Base-by-base conservation (phyloP, 192 early-diverging fungal genomes). In the Coemansia sp. region DNA sequence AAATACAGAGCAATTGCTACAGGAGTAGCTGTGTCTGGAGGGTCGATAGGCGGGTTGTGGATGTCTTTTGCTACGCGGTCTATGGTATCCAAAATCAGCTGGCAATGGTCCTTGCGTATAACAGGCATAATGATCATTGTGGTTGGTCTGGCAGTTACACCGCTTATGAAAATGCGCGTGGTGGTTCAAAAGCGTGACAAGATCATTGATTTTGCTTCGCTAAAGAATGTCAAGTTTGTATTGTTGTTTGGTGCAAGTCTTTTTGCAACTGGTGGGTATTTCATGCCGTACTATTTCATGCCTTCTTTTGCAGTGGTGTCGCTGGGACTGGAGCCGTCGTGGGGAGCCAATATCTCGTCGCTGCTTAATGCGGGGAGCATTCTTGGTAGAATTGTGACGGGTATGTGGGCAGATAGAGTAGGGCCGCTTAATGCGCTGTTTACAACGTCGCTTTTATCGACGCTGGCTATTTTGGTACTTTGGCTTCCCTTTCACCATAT, bases 11-110 rank as follows among this genome's bases (percentile, higher is more conserved):
- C 83, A 0, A 34, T 89, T n/a, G 91, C 88, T 1, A 78, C 83
- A 11, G 90, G 90, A 3, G 43, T 88, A 24, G 85, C 85, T 11
- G 72, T 86, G 24, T 67, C 87, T 11, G 91, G 88, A 0, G 70
- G 78, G 5, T 84, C 85, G 11, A 45, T 90, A 4, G 91, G 91
- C 25, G 87, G 88, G 6, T 62, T 92, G 13, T 78, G 68, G 39
- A 42, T 90, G 20, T 67, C 83, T 11, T 79, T 78, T 37, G 67
- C 85, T 0, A 66, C 69, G 0, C 79, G 79, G n/a, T 59, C 60
- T 2, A 66, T 87, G 27, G 68, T 91, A 1, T 55, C 66, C 13
- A 32, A 30, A 2, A 14, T 87, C n/a, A 87, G 86, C 0, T 63
- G 72, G 33, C 41, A 63, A 17, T 89, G 86, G 84, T 75, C 85